phyloP scores from a whole-genome alignment of 495 filamentous ascomycete genomes.

The Neurospora sp. region DNA sequence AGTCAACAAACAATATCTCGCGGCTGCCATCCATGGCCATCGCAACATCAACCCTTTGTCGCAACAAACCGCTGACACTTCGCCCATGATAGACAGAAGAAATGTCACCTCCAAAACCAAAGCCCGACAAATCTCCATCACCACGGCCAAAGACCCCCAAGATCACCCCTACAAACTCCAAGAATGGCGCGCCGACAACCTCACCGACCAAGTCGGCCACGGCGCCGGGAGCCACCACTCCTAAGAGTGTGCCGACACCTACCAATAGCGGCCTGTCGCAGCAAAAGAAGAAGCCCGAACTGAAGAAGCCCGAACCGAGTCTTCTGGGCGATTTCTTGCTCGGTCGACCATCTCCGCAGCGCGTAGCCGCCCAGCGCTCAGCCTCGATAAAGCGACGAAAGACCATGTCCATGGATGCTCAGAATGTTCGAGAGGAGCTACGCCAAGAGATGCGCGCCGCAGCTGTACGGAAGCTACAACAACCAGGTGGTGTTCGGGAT shows the following conservation, averaged over 20 bases:
- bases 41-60: not conserved
- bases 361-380: slow-evolving; percentile 29
- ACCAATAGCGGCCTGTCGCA: slow-evolving; percentile 14
- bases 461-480: slow-evolving; percentile 34
- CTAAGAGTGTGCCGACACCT: slow-evolving; percentile 32
- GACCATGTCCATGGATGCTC: slow-evolving; percentile 29
- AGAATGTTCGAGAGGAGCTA: slow-evolving; percentile 27
- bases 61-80: slow-evolving; percentile 9
- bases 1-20: not conserved
- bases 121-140: slow-evolving; percentile 11
- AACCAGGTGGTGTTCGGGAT: slow-evolving; percentile 47
- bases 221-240: slow-evolving; percentile 15
- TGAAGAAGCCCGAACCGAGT: slow-evolving; percentile 26
- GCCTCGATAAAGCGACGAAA: slow-evolving; percentile 27
- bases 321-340: slow-evolving; percentile 44
- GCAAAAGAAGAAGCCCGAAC: slow-evolving; percentile 21
- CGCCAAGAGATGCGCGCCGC: slow-evolving; percentile 41
- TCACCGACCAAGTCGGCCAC: slow-evolving; percentile 16
- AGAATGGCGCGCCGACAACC: slow-evolving; percentile 18
- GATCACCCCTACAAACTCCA: slow-evolving; percentile 9
- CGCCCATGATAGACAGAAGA: slow-evolving; percentile 3
- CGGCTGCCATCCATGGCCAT: not conserved
- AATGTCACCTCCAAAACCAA: slow-evolving; percentile 21
- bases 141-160: slow-evolving; percentile 11
- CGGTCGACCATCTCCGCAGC: slow-evolving; percentile 38